Evolutionary conservation across 768 basidiomycete species (phyloP).

Genomic region (Trametes coccinea): DNA sequence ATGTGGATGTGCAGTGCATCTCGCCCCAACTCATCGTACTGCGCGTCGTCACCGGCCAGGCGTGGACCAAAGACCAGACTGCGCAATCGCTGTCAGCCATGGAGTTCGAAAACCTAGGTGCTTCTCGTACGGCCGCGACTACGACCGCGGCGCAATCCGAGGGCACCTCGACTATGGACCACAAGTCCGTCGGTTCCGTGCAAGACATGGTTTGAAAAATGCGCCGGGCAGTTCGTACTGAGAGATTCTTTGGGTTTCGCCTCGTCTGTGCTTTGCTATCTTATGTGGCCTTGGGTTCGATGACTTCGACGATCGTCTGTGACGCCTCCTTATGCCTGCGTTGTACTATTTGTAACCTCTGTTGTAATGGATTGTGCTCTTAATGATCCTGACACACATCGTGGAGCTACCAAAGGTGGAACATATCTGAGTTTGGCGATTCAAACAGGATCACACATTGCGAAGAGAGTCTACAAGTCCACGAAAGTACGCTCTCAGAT

Average conservation of each 20-base stretch:
- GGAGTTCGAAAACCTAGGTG: constrained; percentile 12
- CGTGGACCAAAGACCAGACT: constrained; percentile 17
- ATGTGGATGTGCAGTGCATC: constrained; percentile 11
- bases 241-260: too few relatives aligned
- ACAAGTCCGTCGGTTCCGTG: constrained; percentile 2
- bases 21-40: constrained; percentile 25
- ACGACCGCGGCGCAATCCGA: neutral
- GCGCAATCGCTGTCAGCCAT: constrained; percentile 5
- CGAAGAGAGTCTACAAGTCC: neutral
- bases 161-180: constrained; percentile 3
- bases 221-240: too few relatives aligned
- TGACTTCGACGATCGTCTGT: too few relatives aligned
- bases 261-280: too few relatives aligned
- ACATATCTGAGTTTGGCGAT: too few relatives aligned
- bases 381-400: too few relatives aligned
- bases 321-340: too few relatives aligned
- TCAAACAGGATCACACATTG: too few relatives aligned
- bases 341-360: too few relatives aligned
- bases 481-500: neutral
- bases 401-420: too few relatives aligned
- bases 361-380: too few relatives aligned
- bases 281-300: too few relatives aligned
- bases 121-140: neutral
- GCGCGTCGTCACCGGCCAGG: constrained; percentile 19
- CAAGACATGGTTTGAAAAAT: neutral